These are phyloP conservation scores for Paramecium tetraurelia DNA, from an alignment of 73 alveolate genomes.

Conservation along the genomic window DNA sequence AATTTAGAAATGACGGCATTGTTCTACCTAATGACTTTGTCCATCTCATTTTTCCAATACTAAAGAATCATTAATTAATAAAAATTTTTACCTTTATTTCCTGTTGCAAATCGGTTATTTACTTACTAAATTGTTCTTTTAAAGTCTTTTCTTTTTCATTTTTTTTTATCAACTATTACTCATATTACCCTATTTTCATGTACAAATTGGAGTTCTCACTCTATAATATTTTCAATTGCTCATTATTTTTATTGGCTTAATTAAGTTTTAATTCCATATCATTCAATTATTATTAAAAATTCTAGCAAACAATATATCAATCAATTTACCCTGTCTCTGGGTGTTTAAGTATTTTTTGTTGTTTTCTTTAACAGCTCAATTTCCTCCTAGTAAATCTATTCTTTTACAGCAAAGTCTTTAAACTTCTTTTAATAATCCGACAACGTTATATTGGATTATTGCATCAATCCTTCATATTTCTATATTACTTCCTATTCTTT, in stretches of 20 bases:
- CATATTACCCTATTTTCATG: background rate
- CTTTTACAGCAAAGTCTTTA: background rate
- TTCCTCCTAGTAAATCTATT: background rate
- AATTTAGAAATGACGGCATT: background rate
- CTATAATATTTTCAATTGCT: background rate
- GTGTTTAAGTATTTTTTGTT: background rate
- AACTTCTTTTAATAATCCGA: background rate
- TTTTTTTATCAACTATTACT: background rate
- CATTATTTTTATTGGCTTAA: background rate
- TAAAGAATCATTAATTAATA: background rate
- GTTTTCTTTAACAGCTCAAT: background rate
- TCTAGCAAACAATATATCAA: background rate
- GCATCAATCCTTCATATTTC: background rate
- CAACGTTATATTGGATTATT: background rate
- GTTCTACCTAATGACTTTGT: background rate
- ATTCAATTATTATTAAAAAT: background rate
- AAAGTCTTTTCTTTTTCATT: background rate
- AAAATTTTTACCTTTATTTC: background rate
- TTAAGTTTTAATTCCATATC: conserved; percentile 1
- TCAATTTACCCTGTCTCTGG: background rate
- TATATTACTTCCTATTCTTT: background rate
- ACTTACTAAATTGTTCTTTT: background rate
- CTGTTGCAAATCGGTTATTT: background rate
- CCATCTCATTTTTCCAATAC: conserved; percentile 25
- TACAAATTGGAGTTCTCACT: background rate